These are phyloP conservation scores for Astrephomene gubernaculifera DNA, from an alignment of 139 green algal species.

Conservation along the genomic window DNA sequence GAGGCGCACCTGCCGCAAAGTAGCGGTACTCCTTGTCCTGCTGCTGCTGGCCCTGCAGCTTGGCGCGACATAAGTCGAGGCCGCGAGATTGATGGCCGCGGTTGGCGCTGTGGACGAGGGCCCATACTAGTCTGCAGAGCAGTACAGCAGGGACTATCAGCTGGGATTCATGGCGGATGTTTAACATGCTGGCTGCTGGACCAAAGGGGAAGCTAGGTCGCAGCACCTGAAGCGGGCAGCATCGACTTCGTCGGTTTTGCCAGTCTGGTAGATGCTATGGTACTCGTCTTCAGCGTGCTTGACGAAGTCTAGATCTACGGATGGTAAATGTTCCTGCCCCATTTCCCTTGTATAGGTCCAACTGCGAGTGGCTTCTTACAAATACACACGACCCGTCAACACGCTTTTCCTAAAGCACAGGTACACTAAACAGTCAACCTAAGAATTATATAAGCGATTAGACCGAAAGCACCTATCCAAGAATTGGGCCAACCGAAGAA, in stretches of 20 bases:
- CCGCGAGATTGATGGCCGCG: constrained; percentile 1
- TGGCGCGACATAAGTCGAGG: constrained; percentile 10
- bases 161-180: no score
- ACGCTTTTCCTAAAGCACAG: no score
- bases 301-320: constrained; percentile 28
- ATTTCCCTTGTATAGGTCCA: no score
- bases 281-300: constrained; percentile 30
- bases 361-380: no score
- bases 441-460: no score
- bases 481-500: no score
- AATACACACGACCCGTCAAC: no score
- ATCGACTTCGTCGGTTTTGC: constrained; percentile 24
- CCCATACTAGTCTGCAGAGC: constrained; percentile 21
- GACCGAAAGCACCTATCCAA: no score
- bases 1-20: constrained; percentile 19
- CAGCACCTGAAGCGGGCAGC: constrained; percentile 22
- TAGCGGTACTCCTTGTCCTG: constrained; percentile 41
- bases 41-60: neutral
- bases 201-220: neutral
- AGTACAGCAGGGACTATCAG: neutral
- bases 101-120: constrained; percentile 1
- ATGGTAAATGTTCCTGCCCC: constrained; percentile 11
- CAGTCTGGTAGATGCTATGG: constrained; percentile 16
- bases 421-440: no score
- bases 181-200: neutral